Conservation (phyloP, 805 yeast genomes). For the Barnettozyma botsteinii region DNA sequence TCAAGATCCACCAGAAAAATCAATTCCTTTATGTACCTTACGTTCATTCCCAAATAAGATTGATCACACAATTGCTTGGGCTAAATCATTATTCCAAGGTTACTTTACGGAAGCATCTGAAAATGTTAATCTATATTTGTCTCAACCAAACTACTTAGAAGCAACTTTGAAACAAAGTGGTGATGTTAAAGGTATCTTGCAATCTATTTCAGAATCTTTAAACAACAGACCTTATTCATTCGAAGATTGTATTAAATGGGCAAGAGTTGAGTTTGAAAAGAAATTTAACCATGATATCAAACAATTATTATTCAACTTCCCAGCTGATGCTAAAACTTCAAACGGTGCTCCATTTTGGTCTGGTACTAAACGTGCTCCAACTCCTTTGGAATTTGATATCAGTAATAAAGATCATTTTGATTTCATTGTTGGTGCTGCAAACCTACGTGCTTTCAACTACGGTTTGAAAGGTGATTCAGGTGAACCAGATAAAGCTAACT, state of each 20-base stretch:
- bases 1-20: conserved; percentile 97
- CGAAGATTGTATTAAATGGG: conserved; percentile 95
- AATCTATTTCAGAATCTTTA: conserved; percentile 71
- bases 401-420: conserved; percentile 72
- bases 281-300: conserved; percentile 81
- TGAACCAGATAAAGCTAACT: conserved; percentile 41
- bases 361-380: conserved; percentile 95
- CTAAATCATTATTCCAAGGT: conserved; percentile 89
- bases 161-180: conserved; percentile 86
- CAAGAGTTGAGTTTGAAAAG: conserved; percentile 79
- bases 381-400: conserved; percentile 72
- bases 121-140: conserved; percentile 82
- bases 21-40: conserved; percentile 94
- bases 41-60: conserved; percentile 97
- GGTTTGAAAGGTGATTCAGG: conserved; percentile 76
- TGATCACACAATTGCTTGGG: conserved; percentile 99
- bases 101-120: conserved; percentile 88
- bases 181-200: conserved; percentile 81
- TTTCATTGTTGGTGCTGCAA: conserved; percentile 85
- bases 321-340: conserved; percentile 86
- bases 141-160: conserved; percentile 92
- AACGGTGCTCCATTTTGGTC: conserved; percentile 96
- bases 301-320: conserved; percentile 91
- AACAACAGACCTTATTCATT: conserved; percentile 80
- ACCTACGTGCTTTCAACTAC: conserved; percentile 82